Evolutionary conservation across 169 alveolate species (phyloP).

Genomic region (Theileria annulata): DNA sequence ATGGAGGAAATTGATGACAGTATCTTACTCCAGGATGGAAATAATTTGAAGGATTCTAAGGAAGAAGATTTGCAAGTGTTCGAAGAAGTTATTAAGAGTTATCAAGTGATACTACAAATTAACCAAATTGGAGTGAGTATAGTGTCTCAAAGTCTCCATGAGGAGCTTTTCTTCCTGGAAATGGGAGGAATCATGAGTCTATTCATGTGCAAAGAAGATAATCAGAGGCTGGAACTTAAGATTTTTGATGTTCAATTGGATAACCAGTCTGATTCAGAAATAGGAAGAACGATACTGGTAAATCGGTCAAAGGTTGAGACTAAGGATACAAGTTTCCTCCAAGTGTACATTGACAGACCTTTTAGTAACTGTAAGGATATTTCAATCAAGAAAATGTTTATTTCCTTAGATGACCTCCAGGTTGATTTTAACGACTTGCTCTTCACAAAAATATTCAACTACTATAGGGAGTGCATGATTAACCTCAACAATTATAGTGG

Average conservation of each 20-base stretch:
- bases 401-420: conserved; percentile 79
- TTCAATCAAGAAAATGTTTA: conserved; percentile 72
- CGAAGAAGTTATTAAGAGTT: conserved; percentile 22
- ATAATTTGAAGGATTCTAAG: background rate
- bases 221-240: conserved; percentile 77
- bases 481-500: conserved; percentile 24
- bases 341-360: conserved; percentile 78
- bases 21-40: background rate
- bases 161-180: conserved; percentile 82
- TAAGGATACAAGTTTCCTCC: conserved; percentile 67
- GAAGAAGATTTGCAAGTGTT: conserved; percentile 31
- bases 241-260: conserved; percentile 82
- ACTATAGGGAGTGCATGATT: conserved; percentile 63
- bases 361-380: conserved; percentile 77
- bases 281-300: conserved; percentile 65
- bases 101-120: conserved; percentile 61
- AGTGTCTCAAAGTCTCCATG: conserved; percentile 77
- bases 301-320: conserved; percentile 63
- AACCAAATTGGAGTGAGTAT: conserved; percentile 80
- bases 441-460: conserved; percentile 38
- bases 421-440: conserved; percentile 73
- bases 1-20: conserved; percentile 11
- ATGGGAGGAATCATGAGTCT: conserved; percentile 74
- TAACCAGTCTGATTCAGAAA: conserved; percentile 74
- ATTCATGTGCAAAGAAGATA: conserved; percentile 77